Evolutionary conservation across 1,284 basidiomycete genomes (phyloP).

Genomic region (Puccinia triticina): DNA sequence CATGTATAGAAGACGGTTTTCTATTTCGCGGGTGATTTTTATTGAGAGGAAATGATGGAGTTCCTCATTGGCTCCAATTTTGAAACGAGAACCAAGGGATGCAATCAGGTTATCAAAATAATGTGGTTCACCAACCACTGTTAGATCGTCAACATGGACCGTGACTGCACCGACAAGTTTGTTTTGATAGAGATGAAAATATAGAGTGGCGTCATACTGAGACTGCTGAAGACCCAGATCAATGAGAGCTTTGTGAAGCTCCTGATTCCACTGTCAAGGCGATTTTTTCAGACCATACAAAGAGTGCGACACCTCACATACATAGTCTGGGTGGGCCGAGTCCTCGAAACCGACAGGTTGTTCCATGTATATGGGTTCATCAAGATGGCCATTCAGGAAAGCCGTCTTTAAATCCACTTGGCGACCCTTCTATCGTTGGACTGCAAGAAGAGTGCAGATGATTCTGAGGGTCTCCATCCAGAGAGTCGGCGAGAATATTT

Average conservation of each 20-base stretch:
- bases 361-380: not conserved
- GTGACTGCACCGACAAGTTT: not conserved
- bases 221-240: not conserved
- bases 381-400: not conserved
- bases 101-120: not conserved
- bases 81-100: not conserved
- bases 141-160: not conserved
- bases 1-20: not conserved
- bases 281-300: conserved; percentile 20
- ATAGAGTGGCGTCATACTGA: not conserved
- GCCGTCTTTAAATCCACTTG: not conserved
- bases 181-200: not conserved
- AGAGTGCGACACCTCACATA: not conserved
- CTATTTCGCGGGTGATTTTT: not conserved
- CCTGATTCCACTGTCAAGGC: conserved; percentile 3
- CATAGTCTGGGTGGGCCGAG: not conserved
- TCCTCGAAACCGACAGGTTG: not conserved
- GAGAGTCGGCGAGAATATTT: not conserved
- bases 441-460: not conserved
- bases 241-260: not conserved
- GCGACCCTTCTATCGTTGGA: not conserved
- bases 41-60: not conserved
- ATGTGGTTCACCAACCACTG: not conserved
- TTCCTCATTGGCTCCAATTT: not conserved
- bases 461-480: not conserved